A percentile compares a stretch with the other conserved stretches of the same genome.
Conservation (phyloP, 2,329 filamentous ascomycete genomes). For the Diaporthe ampelina region DNA sequence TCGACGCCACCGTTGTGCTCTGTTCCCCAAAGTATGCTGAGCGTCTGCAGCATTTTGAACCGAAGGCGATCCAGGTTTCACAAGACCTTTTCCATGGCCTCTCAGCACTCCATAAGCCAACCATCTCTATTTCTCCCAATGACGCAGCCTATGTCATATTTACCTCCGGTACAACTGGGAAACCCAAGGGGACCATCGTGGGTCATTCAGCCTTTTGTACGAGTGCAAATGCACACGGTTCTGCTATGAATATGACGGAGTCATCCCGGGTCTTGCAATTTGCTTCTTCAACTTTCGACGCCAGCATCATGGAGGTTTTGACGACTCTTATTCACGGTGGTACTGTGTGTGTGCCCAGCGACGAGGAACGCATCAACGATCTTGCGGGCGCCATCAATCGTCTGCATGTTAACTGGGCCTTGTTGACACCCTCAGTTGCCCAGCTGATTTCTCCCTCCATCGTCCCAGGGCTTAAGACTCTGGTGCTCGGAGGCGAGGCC, state of each 20-base stretch:
- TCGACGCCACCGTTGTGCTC: constrained; percentile 43
- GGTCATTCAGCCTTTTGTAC: constrained; percentile 43
- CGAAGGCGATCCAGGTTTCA: neutral
- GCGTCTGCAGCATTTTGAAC: constrained; percentile 10
- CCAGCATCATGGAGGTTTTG: constrained; percentile 45
- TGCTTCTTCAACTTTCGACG: constrained; percentile 51
- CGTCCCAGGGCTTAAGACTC: constrained; percentile 30
- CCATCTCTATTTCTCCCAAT: neutral
- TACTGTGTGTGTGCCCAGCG: constrained; percentile 53
- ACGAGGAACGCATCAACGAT: constrained; percentile 55
- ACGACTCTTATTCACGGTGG: constrained; percentile 46
- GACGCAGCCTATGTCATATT: constrained; percentile 56
- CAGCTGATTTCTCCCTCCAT: constrained; percentile 30
- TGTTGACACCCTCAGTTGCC: constrained; percentile 37
- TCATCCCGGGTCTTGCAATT: constrained; percentile 52
- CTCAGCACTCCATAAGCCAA: neutral
- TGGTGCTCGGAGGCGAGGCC: constrained; percentile 52
- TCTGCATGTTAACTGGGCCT: constrained; percentile 41
- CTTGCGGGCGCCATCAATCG: constrained; percentile 45
- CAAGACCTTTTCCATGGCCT: neutral
- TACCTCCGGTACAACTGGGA: constrained; percentile 69
- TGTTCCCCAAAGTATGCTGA: constrained; percentile 30
- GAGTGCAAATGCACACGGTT: constrained; percentile 39
- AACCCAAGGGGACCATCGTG: constrained; percentile 65
- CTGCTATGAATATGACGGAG: constrained; percentile 42